Evolutionary conservation across 192 early-diverging fungal species (phyloP).

Genomic region (Pilaira anomala): DNA sequence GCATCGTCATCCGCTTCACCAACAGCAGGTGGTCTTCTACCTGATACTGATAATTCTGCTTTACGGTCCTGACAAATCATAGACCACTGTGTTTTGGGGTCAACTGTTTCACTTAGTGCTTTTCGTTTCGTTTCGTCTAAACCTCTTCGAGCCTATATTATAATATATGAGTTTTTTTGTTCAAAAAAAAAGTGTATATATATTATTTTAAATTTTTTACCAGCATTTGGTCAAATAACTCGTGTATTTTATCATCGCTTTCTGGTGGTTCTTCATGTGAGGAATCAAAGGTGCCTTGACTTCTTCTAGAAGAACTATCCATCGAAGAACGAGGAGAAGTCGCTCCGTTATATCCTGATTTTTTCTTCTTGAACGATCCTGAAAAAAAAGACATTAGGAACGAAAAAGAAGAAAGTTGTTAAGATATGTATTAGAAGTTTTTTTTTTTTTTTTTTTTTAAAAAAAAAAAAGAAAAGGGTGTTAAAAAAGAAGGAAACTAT

Average conservation of each 20-base stretch:
- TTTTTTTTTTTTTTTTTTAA: too few relatives aligned
- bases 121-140: conserved; percentile 2
- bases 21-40: conserved; percentile 32
- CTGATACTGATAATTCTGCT: conserved; percentile 18
- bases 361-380: not conserved
- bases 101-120: not conserved
- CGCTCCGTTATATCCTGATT: not conserved
- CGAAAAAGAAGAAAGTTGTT: too few relatives aligned
- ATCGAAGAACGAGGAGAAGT: conserved; percentile 6
- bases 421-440: too few relatives aligned
- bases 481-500: too few relatives aligned
- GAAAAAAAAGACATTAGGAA: too few relatives aligned
- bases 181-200: too few relatives aligned
- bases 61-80: conserved; percentile 10
- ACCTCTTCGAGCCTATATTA: conserved; percentile 44
- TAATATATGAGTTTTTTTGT: not conserved
- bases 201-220: conserved; percentile 23
- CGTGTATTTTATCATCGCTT: conserved; percentile 44
- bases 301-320: conserved; percentile 11
- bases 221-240: conserved; percentile 54
- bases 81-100: conserved; percentile 6
- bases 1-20: not conserved
- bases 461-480: too few relatives aligned
- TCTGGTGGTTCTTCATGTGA: not conserved
- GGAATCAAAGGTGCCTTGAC: not conserved